Evolutionary conservation across 495 filamentous ascomycete genomes (phyloP).

Genomic region (Annulohypoxylon maeteangense): DNA sequence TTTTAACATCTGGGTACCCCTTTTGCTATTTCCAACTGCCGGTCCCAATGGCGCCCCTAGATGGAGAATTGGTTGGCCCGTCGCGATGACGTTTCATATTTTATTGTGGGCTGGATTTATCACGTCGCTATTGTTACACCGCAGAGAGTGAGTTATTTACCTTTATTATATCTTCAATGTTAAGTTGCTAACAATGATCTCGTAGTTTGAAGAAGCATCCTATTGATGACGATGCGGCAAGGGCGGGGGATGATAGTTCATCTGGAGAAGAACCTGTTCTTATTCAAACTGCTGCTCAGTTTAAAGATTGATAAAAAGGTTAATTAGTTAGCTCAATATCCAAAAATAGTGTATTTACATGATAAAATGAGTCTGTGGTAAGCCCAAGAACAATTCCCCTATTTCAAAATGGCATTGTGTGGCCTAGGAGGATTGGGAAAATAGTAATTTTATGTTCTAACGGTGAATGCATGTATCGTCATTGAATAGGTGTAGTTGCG

Average conservation of each 20-base stretch:
- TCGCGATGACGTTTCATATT: conserved; percentile 54
- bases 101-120: conserved; percentile 58
- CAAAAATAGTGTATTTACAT: too few relatives aligned
- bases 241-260: conserved; percentile 13
- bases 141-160: conserved; percentile 46
- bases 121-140: conserved; percentile 49
- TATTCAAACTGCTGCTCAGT: conserved; percentile 14
- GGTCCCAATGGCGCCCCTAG: conserved; percentile 57
- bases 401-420: background rate
- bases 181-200: conserved; percentile 1
- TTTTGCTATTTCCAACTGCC: conserved; percentile 57
- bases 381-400: too few relatives aligned
- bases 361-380: background rate
- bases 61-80: conserved; percentile 60
- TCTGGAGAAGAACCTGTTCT: conserved; percentile 29
- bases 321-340: background rate
- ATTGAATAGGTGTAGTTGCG: background rate
- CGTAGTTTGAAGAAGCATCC: conserved; percentile 10
- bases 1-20: conserved; percentile 60
- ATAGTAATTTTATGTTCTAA: background rate
- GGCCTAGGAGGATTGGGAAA: background rate
- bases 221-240: background rate
- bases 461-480: background rate
- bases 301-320: background rate
- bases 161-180: background rate